Base-by-base conservation (phyloP, 768 basidiomycete genomes). In the Russula brevipes region DNA sequence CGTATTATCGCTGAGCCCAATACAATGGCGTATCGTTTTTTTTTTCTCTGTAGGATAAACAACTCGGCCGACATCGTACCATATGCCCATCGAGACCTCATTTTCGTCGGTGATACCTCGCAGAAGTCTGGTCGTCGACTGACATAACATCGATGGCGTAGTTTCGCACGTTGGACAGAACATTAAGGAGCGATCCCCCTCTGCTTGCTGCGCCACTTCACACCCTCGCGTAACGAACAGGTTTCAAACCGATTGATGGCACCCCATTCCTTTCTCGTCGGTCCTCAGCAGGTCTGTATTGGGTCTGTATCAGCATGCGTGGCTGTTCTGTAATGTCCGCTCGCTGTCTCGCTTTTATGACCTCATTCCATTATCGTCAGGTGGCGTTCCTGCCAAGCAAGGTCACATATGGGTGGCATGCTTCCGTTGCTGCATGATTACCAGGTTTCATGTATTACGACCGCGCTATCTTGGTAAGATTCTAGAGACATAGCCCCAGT, bases 181-280 rank as follows among this genome's bases (percentile, higher is more conserved):
- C 24, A 39, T 39, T 39, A 12, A 39, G 41, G 41, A 16, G 4
- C 12, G 16, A 4, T 42, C 14, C 41, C 41, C 16, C 41, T 42
- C 10, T 14, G 16, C 10, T 42, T 4, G 10, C 10, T 14, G 41
- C 14, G 41, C 14, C 41, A 16, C 12, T 14, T 16, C 41, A 1
- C 11, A 42, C 6, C 42, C n/a, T 49, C 41, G 39, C 50, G 44
- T 14, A 3, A 52, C 36, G 30, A 52, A 9, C 35, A 36, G 14
- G 16, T 41, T 47, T 50, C 35, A 38, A 62, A 42, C 41, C 56
- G 56, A 58, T 33, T 47, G 53, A 57, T 63, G 57, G 61, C 61
- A 57, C 58, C 24, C 31, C 33, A 35, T 31, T 36, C 11, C 45
- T 56, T 17, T 36, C 55, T 46, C n/a, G 42, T 39, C 38, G 14